Evolutionary conservation across 1,284 basidiomycete genomes (phyloP).

Genomic region (Boletus semigastroideus): DNA sequence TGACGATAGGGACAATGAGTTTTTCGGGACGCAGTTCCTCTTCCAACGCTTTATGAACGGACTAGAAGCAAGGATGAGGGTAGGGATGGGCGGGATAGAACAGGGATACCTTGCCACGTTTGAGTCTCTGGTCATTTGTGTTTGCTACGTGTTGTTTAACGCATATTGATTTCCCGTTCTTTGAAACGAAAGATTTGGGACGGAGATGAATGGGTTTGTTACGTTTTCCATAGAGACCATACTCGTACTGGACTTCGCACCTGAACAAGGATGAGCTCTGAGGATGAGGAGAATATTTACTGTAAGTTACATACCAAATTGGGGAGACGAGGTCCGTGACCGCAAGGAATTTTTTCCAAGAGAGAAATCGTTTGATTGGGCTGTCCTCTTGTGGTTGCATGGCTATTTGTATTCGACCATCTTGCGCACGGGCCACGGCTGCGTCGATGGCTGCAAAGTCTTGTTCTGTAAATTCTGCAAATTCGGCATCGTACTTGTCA

Average conservation of each 20-base stretch:
- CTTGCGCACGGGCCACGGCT: conserved; percentile 1
- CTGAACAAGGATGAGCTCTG: conserved; percentile 33
- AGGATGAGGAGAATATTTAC: conserved; percentile 21
- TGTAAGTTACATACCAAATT: conserved; percentile 44
- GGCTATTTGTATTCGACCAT: conserved; percentile 14
- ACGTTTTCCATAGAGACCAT: conserved; percentile 62
- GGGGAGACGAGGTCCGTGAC: conserved; percentile 53
- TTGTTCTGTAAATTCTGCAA: conserved; percentile 56
- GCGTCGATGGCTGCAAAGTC: conserved; percentile 57
- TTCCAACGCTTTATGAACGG: conserved; percentile 79
- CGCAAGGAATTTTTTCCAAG: conserved; percentile 38
- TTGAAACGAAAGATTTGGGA: conserved; percentile 60
- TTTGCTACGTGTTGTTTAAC: conserved; percentile 59
- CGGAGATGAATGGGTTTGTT: conserved; percentile 52
- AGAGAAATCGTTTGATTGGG: conserved; percentile 40
- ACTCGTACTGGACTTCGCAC: conserved; percentile 81
- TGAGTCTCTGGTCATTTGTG: conserved; percentile 57
- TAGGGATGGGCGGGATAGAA: background rate
- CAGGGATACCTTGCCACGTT: conserved; percentile 57
- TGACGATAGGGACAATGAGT: conserved; percentile 47
- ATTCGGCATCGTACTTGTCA: conserved; percentile 43
- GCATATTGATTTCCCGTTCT: conserved; percentile 64
- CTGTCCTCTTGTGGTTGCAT: conserved; percentile 11
- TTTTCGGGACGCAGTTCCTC: conserved; percentile 66
- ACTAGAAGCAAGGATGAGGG: conserved; percentile 37